These are phyloP conservation scores for Sordariomycetes sp. DNA, from an alignment of 2,329 filamentous ascomycete species.

Conservation along the genomic window DNA sequence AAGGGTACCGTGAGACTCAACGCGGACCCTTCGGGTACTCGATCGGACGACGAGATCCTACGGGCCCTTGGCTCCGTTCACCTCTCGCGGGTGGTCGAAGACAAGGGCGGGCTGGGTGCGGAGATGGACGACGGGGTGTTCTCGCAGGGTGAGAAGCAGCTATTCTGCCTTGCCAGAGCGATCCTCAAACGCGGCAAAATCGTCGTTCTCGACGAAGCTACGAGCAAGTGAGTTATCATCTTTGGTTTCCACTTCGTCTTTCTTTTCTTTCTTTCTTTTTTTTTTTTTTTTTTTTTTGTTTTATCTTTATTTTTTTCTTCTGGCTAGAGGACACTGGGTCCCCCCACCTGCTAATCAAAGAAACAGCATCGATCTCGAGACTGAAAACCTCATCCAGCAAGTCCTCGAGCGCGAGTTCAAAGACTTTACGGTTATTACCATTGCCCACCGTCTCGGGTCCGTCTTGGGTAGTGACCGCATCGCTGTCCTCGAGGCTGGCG, in stretches of 20 bases:
- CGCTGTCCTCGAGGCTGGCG: too few species aligned
- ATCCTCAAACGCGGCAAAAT: conserved; percentile 28
- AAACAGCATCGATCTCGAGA: conserved; percentile 19
- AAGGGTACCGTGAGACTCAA: too few species aligned
- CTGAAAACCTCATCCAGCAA: conserved; percentile 25
- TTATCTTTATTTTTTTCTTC: too few species aligned
- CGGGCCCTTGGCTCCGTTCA: neutral
- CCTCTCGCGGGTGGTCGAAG: conserved; percentile 20
- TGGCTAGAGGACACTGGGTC: too few species aligned
- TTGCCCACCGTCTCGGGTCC: conserved; percentile 24
- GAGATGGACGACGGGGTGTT: conserved; percentile 26
- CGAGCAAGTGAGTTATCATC: conserved; percentile 21
- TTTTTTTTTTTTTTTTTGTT: too few species aligned
- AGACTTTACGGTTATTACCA: conserved; percentile 37
- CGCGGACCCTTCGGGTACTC: too few species aligned
- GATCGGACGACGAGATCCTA: too few species aligned
- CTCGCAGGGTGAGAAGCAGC: conserved; percentile 46
- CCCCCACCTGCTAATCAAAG: too few species aligned
- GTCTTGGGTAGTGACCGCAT: too few species aligned
- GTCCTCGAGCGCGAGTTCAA: conserved; percentile 25
- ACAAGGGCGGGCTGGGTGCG: conserved; percentile 18
- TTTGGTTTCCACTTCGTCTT: too few species aligned
- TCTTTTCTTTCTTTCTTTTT: too few species aligned
- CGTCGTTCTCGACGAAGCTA: conserved; percentile 28
- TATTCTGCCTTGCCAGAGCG: conserved; percentile 49